Evolutionary conservation across 202 grass and related monocot genomes (phyloP).

Genomic region (Setaria italica): DNA sequence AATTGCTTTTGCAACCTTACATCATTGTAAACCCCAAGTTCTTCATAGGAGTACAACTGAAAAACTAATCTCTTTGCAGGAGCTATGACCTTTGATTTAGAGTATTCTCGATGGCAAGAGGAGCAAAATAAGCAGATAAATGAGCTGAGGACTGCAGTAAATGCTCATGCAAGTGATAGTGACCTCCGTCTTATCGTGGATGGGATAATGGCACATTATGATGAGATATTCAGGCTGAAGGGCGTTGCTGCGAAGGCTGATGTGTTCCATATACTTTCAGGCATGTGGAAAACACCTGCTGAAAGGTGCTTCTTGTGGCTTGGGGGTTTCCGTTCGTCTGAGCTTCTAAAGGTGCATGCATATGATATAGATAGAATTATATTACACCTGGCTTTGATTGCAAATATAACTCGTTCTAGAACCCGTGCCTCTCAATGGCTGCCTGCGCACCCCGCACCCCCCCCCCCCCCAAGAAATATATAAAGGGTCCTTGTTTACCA

Average conservation of each 20-base stretch:
- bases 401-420: not conserved
- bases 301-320: constrained; percentile 95
- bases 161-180: constrained; percentile 87
- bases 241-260: constrained; percentile 74
- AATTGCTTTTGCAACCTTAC: constrained; percentile 15
- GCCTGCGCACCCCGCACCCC: not conserved
- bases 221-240: constrained; percentile 92
- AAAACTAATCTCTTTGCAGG: constrained; percentile 50
- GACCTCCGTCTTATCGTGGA: constrained; percentile 77
- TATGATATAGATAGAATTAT: constrained; percentile 40
- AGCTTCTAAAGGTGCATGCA: constrained; percentile 75
- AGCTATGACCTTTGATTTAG: constrained; percentile 87
- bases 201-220: constrained; percentile 82
- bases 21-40: not conserved
- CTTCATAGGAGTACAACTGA: constrained; percentile 32
- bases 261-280: constrained; percentile 92
- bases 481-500: not conserved
- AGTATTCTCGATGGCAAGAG: constrained; percentile 84
- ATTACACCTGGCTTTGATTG: not conserved
- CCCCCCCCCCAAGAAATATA: not conserved
- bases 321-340: constrained; percentile 86
- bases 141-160: constrained; percentile 85
- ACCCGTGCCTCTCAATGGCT: not conserved
- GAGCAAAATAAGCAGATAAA: constrained; percentile 94
- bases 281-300: constrained; percentile 96